Conservation (phyloP, 2,329 filamentous ascomycete species). For the Paramyrothecium sp. region DNA sequence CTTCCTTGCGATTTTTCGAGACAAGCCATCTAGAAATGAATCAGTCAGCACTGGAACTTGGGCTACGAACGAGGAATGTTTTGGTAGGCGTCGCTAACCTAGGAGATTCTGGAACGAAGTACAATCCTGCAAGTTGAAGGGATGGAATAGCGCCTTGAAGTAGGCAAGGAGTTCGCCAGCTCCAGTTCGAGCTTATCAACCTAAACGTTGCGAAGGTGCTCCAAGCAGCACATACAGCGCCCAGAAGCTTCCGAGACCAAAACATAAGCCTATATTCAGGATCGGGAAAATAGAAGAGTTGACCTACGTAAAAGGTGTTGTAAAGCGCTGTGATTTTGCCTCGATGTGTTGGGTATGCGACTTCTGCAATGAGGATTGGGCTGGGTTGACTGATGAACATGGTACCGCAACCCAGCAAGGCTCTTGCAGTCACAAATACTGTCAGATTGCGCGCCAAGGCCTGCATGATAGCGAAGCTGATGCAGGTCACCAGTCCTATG, state of each 20-base stretch:
- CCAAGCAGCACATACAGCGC: conserved; percentile 9
- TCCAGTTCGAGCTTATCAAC: conserved; percentile 5
- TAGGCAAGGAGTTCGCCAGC: conserved; percentile 10
- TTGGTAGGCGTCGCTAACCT: not conserved
- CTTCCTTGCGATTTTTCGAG: not conserved
- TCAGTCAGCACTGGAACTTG: not conserved
- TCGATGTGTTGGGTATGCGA: conserved; percentile 31
- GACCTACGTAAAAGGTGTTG: conserved; percentile 25
- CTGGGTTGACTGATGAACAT: conserved; percentile 27
- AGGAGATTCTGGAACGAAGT: not conserved
- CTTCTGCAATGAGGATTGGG: conserved; percentile 30
- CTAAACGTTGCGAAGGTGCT: conserved; percentile 7
- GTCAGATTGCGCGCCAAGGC: conserved; percentile 19
- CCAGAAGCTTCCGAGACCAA: conserved; percentile 7
- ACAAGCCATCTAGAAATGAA: not conserved
- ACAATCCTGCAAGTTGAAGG: conserved; percentile 4
- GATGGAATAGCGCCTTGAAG: conserved; percentile 4
- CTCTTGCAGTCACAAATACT: conserved; percentile 26
- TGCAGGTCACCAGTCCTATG: conserved; percentile 26
- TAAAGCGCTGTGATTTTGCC: conserved; percentile 30
- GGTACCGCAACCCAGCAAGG: conserved; percentile 29
- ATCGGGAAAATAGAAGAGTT: not conserved
- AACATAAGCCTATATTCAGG: not conserved
- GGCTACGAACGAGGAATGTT: not conserved
- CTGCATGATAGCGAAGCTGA: conserved; percentile 30